These are phyloP conservation scores for Penicillium robsamsonii DNA, from an alignment of 495 filamentous ascomycete genomes.

Conservation along the genomic window DNA sequence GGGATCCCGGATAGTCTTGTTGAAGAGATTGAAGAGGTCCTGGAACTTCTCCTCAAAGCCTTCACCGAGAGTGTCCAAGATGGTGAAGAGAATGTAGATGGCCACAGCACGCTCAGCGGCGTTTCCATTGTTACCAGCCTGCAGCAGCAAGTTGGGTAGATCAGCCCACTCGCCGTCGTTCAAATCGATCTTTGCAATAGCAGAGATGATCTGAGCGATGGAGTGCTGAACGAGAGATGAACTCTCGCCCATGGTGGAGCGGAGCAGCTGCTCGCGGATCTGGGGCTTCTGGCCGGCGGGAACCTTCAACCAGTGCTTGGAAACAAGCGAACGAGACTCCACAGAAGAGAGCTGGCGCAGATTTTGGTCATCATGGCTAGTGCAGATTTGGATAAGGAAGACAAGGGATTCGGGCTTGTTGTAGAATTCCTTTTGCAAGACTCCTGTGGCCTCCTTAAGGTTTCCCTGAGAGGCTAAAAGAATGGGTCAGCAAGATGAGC, in stretches of 20 bases:
- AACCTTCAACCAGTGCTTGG: slow-evolving; percentile 77
- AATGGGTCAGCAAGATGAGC: slow-evolving; percentile 14
- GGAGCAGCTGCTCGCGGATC: slow-evolving; percentile 76
- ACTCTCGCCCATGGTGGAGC: slow-evolving; percentile 75
- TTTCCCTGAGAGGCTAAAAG: slow-evolving; percentile 42
- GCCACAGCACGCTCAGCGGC: slow-evolving; percentile 83
- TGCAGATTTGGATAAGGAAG: slow-evolving; percentile 79
- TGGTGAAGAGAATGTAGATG: slow-evolving; percentile 87
- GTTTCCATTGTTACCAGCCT: slow-evolving; percentile 66
- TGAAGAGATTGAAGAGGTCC: slow-evolving; percentile 80
- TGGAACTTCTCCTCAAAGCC: slow-evolving; percentile 71
- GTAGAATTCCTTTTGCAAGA: slow-evolving; percentile 89
- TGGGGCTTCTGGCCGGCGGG: slow-evolving; percentile 66
- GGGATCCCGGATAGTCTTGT: slow-evolving; percentile 82
- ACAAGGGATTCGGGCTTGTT: slow-evolving; percentile 77
- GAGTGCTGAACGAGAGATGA: slow-evolving; percentile 76
- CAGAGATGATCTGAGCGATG: slow-evolving; percentile 80
- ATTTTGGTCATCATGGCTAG: slow-evolving; percentile 65
- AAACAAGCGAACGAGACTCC: slow-evolving; percentile 74
- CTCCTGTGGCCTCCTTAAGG: slow-evolving; percentile 86
- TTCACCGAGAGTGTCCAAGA: slow-evolving; percentile 81
- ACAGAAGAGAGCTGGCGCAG: slow-evolving; percentile 88
- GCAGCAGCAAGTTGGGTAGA: slow-evolving; percentile 69
- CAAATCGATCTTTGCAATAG: slow-evolving; percentile 82
- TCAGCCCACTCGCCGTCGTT: slow-evolving; percentile 84